phyloP scores from a whole-genome alignment of 441 rosid genomes.

The Melastoma candidum region DNA sequence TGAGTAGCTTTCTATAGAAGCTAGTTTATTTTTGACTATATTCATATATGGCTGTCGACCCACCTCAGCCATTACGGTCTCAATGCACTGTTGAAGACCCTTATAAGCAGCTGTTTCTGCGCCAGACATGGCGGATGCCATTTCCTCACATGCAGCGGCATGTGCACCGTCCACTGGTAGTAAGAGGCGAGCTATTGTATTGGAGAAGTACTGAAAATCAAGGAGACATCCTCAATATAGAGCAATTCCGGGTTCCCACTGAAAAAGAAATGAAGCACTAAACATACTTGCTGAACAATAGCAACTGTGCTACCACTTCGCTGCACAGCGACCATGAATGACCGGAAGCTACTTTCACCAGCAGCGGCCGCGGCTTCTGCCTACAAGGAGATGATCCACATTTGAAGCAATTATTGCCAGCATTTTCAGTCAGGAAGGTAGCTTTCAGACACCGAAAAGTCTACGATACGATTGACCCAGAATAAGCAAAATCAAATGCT shows the following conservation, averaged over 20 bases:
- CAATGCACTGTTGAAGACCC: conserved; percentile 99
- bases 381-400: conserved; percentile 26
- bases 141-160: conserved; percentile 98
- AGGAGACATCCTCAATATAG: conserved; percentile 7
- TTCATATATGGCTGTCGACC: conserved; percentile 15
- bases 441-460: background rate
- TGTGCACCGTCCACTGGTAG: conserved; percentile 99
- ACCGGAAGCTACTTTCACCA: conserved; percentile 98
- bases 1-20: conserved; percentile 1
- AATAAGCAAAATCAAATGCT: conserved; percentile 11
- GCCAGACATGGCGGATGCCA: conserved; percentile 95
- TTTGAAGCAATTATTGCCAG: conserved; percentile 15
- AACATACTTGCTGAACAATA: conserved; percentile 76
- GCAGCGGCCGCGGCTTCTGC: conserved; percentile 99
- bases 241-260: too few species aligned
- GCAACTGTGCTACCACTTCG: conserved; percentile 99
- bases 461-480: background rate
- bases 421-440: background rate
- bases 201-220: conserved; percentile 74
- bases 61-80: conserved; percentile 99
- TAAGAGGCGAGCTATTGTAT: conserved; percentile 90
- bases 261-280: too few species aligned
- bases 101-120: conserved; percentile 97
- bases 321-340: conserved; percentile 98
- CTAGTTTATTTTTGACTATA: too few species aligned